Evolutionary conservation across 2,329 filamentous ascomycete species (phyloP), one percentile per base, ranked within the genome.

Genomic region (Beauveria sp.): DNA sequence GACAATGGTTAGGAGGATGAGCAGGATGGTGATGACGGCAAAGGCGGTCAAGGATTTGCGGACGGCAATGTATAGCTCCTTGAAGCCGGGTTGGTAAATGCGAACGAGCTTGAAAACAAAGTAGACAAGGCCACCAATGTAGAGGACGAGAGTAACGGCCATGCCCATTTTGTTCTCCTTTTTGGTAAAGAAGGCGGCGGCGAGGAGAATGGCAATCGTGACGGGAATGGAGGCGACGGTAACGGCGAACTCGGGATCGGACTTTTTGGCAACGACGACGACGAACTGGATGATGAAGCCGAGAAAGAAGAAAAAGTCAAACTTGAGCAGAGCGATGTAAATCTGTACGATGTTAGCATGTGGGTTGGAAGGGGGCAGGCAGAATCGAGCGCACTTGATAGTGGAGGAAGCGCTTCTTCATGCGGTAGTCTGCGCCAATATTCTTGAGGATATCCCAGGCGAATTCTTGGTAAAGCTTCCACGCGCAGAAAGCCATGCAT

Each of bases 221-320:
- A 97, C 82, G 37, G 92, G 92, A 58, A 99, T 89, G 28, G 93
- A 94, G 63, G 88, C 90, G 53, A 94, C 86, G 8, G 96, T 99
- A 57, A 97, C 80, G 59, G 84, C 89, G 68, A 94, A 91, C 73
- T 99, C 94, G 68, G 85, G 79, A 64, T 88, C 83, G 53, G 82
- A 82, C 63, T 79, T 83, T 50, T 80, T 79, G 50, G 84, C 87
- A 63, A 99, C 92, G 62, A 97, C 89, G 68, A 99, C 93, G 59
- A 97, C 84, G 75, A 99, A 99, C 72, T 99, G 94, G 52, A 99
- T 91, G 7, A 94, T 97, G 75, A 99, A 99, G 59, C 93, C 94
- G 55, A 99, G 85, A 82, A 99, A 99, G 81, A 99, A 97, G 85
- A 99, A 99, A 77, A 99, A 97, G 77, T 99, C 94, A 74, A 99